Conservation (phyloP, 148 eudicot species). For the Limonium bicolor region DNA sequence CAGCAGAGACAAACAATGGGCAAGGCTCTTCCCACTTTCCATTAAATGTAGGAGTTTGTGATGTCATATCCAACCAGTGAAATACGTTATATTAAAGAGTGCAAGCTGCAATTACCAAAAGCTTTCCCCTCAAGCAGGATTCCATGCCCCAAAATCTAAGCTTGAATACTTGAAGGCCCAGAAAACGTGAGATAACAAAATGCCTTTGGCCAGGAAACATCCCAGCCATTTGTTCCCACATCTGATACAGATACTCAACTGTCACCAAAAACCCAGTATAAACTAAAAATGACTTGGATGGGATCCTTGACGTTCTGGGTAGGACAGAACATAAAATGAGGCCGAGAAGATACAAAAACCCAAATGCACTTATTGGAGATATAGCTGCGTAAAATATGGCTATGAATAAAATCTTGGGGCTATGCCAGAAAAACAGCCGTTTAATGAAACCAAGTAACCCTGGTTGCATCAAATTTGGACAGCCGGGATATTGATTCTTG, state of each 20-base stretch:
- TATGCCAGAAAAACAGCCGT: constrained; percentile 90
- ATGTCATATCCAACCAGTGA: constrained; percentile 78
- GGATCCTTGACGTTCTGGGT: constrained; percentile 76
- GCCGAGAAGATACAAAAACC: constrained; percentile 79
- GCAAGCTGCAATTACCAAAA: constrained; percentile 85
- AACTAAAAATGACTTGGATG: constrained; percentile 66
- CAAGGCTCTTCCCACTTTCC: constrained; percentile 89
- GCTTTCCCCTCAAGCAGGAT: constrained; percentile 74
- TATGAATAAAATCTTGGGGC: constrained; percentile 61
- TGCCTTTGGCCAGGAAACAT: constrained; percentile 90
- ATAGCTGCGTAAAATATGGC: constrained; percentile 84
- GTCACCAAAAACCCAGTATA: constrained; percentile 66
- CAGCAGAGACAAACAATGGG: constrained; percentile 54
- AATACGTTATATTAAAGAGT: constrained; percentile 89
- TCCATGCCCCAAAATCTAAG: constrained; percentile 80
- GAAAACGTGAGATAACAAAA: constrained; percentile 35
- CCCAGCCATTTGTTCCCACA: constrained; percentile 73
- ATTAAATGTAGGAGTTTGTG: constrained; percentile 19
- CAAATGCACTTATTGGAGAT: constrained; percentile 81
- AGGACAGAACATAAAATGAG: constrained; percentile 47
- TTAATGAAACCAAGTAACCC: constrained; percentile 55
- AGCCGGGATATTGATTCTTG: constrained; percentile 30
- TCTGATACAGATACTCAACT: constrained; percentile 79
- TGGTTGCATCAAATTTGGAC: constrained; percentile 31
- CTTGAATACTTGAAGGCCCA: constrained; percentile 62